Evolutionary conservation across 1,139 yeast species (phyloP).

Genomic region (Yamadazyma aaseri): DNA sequence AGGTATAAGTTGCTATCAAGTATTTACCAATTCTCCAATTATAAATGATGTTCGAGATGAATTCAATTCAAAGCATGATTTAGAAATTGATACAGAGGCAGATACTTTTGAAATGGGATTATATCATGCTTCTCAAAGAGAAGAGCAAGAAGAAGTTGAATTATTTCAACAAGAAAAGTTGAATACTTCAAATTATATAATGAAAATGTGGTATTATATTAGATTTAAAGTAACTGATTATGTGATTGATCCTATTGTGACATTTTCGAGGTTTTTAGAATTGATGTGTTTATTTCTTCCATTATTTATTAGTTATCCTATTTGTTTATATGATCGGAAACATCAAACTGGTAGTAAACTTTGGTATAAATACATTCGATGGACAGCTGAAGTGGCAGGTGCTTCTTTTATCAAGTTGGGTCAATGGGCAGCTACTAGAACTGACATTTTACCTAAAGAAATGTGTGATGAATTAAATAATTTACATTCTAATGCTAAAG

Average conservation of each 20-base stretch:
- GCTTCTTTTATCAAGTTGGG: constrained; percentile 94
- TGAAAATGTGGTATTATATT: constrained; percentile 32
- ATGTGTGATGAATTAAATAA: constrained; percentile 76
- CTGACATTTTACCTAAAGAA: constrained; percentile 82
- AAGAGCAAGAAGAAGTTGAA: constrained; percentile 43
- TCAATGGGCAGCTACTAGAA: constrained; percentile 99
- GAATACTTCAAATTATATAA: constrained; percentile 21
- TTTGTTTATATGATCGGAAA: constrained; percentile 58
- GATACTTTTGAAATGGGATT: constrained; percentile 72
- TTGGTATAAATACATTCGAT: constrained; percentile 71
- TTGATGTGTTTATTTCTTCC: constrained; percentile 70
- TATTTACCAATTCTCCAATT: constrained; percentile 14
- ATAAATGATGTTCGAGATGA: constrained; percentile 26
- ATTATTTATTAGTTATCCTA: constrained; percentile 61
- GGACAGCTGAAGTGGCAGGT: constrained; percentile 81
- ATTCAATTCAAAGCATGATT: constrained; percentile 29
- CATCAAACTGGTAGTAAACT: constrained; percentile 55
- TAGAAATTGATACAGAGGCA: constrained; percentile 44
- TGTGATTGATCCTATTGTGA: constrained; percentile 65
- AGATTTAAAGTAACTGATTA: constrained; percentile 50
- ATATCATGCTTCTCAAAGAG: constrained; percentile 59
- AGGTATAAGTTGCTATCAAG: constrained; percentile 11
- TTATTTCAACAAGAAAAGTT: constrained; percentile 28
- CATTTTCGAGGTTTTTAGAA: constrained; percentile 67
- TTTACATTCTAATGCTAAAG: constrained; percentile 78